Evolutionary conservation across 768 basidiomycete species (phyloP), one percentile per base, ranked within the genome.

Genomic region (Pisolithus orientalis): DNA sequence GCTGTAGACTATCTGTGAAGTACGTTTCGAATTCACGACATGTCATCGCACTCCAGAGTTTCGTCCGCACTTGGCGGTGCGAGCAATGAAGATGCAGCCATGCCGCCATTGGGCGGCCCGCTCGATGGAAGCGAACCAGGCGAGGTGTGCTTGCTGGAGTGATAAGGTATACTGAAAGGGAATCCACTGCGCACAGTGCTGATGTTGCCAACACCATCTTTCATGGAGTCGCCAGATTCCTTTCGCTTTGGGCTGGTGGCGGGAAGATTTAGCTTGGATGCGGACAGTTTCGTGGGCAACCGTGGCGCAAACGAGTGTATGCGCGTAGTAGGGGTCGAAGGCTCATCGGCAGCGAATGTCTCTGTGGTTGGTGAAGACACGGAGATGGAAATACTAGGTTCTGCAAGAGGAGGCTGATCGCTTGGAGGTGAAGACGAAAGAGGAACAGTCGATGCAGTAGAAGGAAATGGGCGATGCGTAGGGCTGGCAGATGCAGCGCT

Each of bases 1-100:
- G 56, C 82, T 78, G 58, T 84, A 84, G 11, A 91, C 73, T 50
- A 93, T 84, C 66, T 94, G 91, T 2, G 91, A 93, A 0, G 83
- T 71, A 16, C 88, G 79, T 59, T 77, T 85, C 14, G 71, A 61
- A 47, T 79, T 73, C 6, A 53, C 52, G 28, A 64, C 70, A n/a
- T n/a, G 4, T 70, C 62, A 9, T 70, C 70, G 6, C 59, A 60
- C 49, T 66, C 59, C 0, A 62, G 55, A 4, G 75, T 72, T 50
- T 80, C 80, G 31, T 78, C 55, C 53, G 79, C 67, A 8, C 63
- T 54, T 3, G 82, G 83, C 7, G 83, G 80, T 1, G 75, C 72
- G 3, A 84, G 71, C 5, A 79, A 62, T 0, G 72, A 53, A 24
- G 83, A 76, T 2, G 76, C 70, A 1, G 81, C 70, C 14, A 75